phyloP scores from a whole-genome alignment of 176 grass and related monocot genomes.

The Eleusine indica region DNA sequence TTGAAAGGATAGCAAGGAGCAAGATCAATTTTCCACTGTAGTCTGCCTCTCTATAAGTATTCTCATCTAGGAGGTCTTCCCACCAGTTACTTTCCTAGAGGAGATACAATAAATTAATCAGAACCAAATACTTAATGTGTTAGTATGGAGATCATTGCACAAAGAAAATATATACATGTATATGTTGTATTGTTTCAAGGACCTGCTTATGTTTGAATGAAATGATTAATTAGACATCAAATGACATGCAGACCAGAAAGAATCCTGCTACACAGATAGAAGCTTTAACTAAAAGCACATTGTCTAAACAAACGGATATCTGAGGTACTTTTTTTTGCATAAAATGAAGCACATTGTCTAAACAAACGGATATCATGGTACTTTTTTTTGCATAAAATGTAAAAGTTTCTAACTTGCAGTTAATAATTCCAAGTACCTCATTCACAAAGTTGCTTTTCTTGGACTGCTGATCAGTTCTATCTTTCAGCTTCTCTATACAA shows the following conservation, averaged over 20 bases:
- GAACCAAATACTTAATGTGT: slow-evolving; percentile 8
- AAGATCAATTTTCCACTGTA: slow-evolving; percentile 98
- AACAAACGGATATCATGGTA: background rate
- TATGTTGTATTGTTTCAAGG: slow-evolving; percentile 3
- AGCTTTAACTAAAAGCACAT: slow-evolving; percentile 17
- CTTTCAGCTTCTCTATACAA: slow-evolving; percentile 77
- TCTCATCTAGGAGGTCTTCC: slow-evolving; percentile 73
- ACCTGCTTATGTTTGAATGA: background rate
- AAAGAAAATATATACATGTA: background rate
- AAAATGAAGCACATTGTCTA: background rate
- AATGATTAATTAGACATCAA: background rate
- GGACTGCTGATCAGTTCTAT: slow-evolving; percentile 52
- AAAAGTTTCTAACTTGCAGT: background rate
- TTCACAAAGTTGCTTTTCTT: slow-evolving; percentile 57
- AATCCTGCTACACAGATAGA: slow-evolving; percentile 14
- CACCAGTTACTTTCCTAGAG: slow-evolving; percentile 86
- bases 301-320: background rate
- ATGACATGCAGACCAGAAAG: slow-evolving; percentile 18
- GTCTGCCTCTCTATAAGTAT: slow-evolving; percentile 71
- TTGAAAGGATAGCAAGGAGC: slow-evolving; percentile 83
- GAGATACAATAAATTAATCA: slow-evolving; percentile 12
- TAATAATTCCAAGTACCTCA: slow-evolving; percentile 59
- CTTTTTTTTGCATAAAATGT: background rate
- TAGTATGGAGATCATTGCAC: slow-evolving; percentile 3
- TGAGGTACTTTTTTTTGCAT: background rate